Evolutionary conservation across 179 eudicot species (phyloP).

Genomic region (Gypsophila paniculata): DNA sequence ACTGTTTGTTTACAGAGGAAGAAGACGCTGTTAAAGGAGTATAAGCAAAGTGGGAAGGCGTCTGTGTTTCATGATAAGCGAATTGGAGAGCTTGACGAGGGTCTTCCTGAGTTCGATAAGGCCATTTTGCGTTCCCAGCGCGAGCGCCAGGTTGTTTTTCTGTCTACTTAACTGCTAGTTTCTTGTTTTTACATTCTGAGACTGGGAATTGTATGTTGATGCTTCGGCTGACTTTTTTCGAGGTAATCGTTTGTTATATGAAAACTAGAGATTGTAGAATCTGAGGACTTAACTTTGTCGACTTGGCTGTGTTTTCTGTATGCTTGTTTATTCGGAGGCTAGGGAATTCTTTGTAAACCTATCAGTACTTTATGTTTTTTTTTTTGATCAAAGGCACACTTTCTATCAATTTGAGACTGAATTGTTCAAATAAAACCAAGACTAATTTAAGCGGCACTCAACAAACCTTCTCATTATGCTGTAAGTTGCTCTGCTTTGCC

Average conservation of each 20-base stretch:
- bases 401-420: not conserved
- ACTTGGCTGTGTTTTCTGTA: not conserved
- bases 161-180: not conserved
- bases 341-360: not conserved
- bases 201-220: not conserved
- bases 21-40: conserved; percentile 81
- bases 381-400: not conserved
- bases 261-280: too few relatives aligned
- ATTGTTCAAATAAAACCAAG: not conserved
- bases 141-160: conserved; percentile 48
- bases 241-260: not conserved
- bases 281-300: not conserved
- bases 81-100: conserved; percentile 75
- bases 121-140: conserved; percentile 87
- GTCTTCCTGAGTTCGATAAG: conserved; percentile 80
- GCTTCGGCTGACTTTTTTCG: not conserved
- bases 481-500: not conserved
- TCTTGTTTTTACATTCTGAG: not conserved
- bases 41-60: conserved; percentile 71
- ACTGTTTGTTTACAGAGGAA: conserved; percentile 52
- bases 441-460: not conserved
- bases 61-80: conserved; percentile 80
- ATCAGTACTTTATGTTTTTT: not conserved
- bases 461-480: not conserved
- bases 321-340: not conserved